Evolutionary conservation across 257 asterid species (phyloP).

Genomic region (Solanum appendiculatum): DNA sequence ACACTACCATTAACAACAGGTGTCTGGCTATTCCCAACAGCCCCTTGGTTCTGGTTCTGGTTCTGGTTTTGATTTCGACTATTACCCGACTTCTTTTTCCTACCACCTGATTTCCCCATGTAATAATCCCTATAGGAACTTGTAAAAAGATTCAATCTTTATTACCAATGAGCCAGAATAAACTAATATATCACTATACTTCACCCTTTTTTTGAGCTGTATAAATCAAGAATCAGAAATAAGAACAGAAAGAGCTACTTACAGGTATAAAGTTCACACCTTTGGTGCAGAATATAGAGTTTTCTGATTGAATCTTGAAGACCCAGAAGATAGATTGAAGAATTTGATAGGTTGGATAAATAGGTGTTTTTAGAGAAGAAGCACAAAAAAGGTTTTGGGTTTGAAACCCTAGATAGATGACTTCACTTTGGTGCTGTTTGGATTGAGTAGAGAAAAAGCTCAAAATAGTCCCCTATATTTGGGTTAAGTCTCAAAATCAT

Average conservation of each 20-base stretch:
- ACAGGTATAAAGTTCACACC: slow-evolving; percentile 15
- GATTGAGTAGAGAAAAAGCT: no score
- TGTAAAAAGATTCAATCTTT: neutral
- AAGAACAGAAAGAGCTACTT: slow-evolving; percentile 14
- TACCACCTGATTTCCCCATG: slow-evolving; percentile 94
- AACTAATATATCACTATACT: neutral
- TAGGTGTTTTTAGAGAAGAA: neutral
- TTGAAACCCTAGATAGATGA: slow-evolving; percentile 21
- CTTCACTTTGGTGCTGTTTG: neutral
- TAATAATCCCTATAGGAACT: neutral
- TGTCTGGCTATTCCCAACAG: slow-evolving; percentile 19
- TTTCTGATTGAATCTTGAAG: slow-evolving; percentile 5
- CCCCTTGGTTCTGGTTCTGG: slow-evolving; percentile 27
- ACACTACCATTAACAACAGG: slow-evolving; percentile 59
- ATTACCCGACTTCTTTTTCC: slow-evolving; percentile 61
- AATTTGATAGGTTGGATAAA: neutral
- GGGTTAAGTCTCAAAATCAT: no score
- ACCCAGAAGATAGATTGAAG: slow-evolving; percentile 4
- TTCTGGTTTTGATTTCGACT: slow-evolving; percentile 20
- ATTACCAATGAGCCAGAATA: neutral
- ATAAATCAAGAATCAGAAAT: neutral
- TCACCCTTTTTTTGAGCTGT: neutral
- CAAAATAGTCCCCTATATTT: no score
- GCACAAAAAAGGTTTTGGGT: slow-evolving; percentile 1
- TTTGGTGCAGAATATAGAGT: neutral